These are phyloP conservation scores for Juglanconis oblonga DNA, from an alignment of 2,329 filamentous ascomycete genomes.

Conservation along the genomic window DNA sequence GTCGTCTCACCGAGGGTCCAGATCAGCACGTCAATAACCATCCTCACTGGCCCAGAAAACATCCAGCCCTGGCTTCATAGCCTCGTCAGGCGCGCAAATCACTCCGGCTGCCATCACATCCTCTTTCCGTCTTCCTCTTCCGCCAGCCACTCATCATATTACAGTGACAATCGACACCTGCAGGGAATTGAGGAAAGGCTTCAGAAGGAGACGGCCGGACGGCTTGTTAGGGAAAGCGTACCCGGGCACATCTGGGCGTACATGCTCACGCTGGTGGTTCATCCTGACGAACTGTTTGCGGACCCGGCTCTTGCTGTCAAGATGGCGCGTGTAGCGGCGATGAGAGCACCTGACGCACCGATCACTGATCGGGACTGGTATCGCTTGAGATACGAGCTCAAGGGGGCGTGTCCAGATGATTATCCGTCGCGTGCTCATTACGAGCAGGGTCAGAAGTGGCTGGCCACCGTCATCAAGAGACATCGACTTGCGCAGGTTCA, in stretches of 20 bases:
- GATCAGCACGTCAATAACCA: background rate
- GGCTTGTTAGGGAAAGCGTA: background rate
- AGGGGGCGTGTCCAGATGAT: background rate
- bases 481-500: background rate
- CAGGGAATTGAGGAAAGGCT: constrained; percentile 1
- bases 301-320: background rate
- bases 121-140: background rate
- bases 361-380: background rate
- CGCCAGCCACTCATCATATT: background rate
- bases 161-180: background rate
- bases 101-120: background rate
- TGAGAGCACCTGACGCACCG: background rate
- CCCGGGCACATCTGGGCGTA: constrained; percentile 4
- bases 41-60: background rate
- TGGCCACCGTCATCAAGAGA: background rate
- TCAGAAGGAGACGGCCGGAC: background rate
- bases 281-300: constrained; percentile 2
- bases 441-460: constrained; percentile 1
- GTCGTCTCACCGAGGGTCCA: background rate
- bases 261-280: constrained; percentile 3
- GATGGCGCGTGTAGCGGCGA: constrained; percentile 1
- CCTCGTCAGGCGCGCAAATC: background rate
- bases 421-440: background rate
- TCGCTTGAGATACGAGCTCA: constrained; percentile 1
- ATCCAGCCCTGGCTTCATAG: constrained; percentile 5